Evolutionary conservation across 495 filamentous ascomycete species (phyloP).

Genomic region (Parathielavia appendiculata): DNA sequence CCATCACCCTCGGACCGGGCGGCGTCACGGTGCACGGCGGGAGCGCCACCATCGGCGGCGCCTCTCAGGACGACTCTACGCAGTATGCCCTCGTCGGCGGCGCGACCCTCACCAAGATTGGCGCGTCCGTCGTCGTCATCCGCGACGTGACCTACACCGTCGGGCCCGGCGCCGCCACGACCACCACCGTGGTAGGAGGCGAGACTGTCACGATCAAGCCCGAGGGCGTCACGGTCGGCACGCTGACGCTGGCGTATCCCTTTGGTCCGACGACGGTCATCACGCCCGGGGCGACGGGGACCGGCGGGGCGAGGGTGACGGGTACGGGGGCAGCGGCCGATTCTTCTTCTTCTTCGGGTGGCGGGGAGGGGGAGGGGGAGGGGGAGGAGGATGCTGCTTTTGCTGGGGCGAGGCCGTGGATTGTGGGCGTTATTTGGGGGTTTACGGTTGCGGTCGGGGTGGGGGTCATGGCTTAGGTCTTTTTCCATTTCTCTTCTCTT

Average conservation of each 20-base stretch:
- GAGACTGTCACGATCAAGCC: constrained; percentile 46
- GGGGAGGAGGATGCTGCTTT: constrained; percentile 3
- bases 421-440: constrained; percentile 6
- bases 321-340: background rate
- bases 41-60: constrained; percentile 38
- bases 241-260: constrained; percentile 39
- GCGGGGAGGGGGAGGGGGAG: constrained; percentile 3
- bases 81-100: constrained; percentile 44
- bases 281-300: constrained; percentile 19
- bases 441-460: constrained; percentile 6
- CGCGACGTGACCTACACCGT: constrained; percentile 42
- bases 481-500: background rate
- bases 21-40: constrained; percentile 32
- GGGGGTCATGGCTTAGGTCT: background rate
- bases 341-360: background rate
- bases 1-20: constrained; percentile 42
- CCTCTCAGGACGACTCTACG: constrained; percentile 30
- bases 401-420: constrained; percentile 9
- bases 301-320: background rate
- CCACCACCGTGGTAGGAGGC: constrained; percentile 38
- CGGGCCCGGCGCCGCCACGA: constrained; percentile 34
- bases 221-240: constrained; percentile 38
- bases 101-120: constrained; percentile 44
- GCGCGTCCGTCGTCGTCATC: constrained; percentile 47
- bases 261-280: constrained; percentile 42